Evolutionary conservation across 2,329 filamentous ascomycete genomes (phyloP).

Genomic region (Aureobasidium sp.): DNA sequence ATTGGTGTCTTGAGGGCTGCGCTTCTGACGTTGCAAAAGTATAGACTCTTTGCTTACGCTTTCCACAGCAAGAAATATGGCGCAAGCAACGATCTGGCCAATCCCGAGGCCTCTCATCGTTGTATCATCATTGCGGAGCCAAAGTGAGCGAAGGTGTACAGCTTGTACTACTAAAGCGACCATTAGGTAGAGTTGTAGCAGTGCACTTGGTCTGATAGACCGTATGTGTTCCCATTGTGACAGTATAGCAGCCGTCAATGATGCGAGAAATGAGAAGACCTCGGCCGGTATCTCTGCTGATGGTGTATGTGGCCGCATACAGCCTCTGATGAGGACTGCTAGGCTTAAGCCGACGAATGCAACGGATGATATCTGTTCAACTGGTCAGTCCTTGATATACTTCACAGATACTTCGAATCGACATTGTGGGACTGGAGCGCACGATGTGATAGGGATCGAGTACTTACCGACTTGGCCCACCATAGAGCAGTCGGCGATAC

Average conservation of each 20-base stretch:
- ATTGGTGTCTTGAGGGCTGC: constrained; percentile 28
- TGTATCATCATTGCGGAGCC: constrained; percentile 18
- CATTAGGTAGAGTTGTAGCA: constrained; percentile 24
- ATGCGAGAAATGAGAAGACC: constrained; percentile 18
- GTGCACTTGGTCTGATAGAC: constrained; percentile 20
- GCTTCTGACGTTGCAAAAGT: constrained; percentile 16
- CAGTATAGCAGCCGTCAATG: constrained; percentile 17
- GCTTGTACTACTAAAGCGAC: constrained; percentile 21
- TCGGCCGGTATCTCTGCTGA: constrained; percentile 19
- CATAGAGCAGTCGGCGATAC: constrained; percentile 17
- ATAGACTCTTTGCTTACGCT: constrained; percentile 20
- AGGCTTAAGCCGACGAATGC: constrained; percentile 20
- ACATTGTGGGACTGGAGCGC: too few relatives aligned
- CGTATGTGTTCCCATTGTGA: constrained; percentile 22
- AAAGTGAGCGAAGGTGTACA: constrained; percentile 21
- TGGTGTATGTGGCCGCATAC: neutral
- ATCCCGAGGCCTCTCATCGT: constrained; percentile 14
- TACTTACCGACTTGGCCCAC: constrained; percentile 17
- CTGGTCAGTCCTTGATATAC: neutral
- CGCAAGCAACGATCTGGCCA: constrained; percentile 18
- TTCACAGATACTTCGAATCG: too few relatives aligned
- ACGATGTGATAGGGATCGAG: neutral
- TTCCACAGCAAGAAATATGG: constrained; percentile 20
- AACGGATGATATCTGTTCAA: constrained; percentile 8
- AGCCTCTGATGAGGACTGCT: constrained; percentile 15